Conservation (phyloP, 805 yeast genomes). For the Candida palmyrensis region DNA sequence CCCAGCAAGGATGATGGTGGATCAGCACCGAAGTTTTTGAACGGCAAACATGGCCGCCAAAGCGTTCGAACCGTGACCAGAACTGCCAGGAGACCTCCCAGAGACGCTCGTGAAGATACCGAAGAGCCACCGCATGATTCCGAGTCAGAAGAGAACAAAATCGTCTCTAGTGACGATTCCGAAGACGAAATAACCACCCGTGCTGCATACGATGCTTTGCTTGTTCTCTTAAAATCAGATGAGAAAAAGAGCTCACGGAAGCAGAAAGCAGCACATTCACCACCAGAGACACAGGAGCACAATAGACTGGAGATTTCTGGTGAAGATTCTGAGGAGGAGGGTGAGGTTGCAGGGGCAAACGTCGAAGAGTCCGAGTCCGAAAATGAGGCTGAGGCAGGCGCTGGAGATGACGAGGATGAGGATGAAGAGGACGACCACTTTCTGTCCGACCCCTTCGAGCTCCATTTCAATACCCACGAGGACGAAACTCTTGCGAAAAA, state of each 20-base stretch:
- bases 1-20: neutral
- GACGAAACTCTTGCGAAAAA: slow-evolving; percentile 28
- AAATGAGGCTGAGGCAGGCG: slow-evolving; percentile 15
- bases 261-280: neutral
- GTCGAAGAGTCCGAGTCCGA: slow-evolving; percentile 16
- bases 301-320: slow-evolving; percentile 11
- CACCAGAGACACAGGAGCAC: slow-evolving; percentile 11
- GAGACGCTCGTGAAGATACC: slow-evolving; percentile 9
- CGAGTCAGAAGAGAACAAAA: slow-evolving; percentile 13
- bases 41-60: slow-evolving; percentile 50
- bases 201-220: slow-evolving; percentile 60
- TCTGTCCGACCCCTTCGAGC: slow-evolving; percentile 79
- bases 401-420: slow-evolving; percentile 25
- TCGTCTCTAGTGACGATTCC: slow-evolving; percentile 11
- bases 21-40: neutral
- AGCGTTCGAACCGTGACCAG: slow-evolving; percentile 58
- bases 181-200: slow-evolving; percentile 23
- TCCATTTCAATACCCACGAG: slow-evolving; percentile 60
- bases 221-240: slow-evolving; percentile 54
- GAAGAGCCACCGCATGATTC: slow-evolving; percentile 10
- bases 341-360: slow-evolving; percentile 29
- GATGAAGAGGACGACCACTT: slow-evolving; percentile 32
- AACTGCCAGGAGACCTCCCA: slow-evolving; percentile 37
- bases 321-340: slow-evolving; percentile 20
- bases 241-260: slow-evolving; percentile 11